Conservation (phyloP, 768 basidiomycete species). For the Amanita fuliginea region DNA sequence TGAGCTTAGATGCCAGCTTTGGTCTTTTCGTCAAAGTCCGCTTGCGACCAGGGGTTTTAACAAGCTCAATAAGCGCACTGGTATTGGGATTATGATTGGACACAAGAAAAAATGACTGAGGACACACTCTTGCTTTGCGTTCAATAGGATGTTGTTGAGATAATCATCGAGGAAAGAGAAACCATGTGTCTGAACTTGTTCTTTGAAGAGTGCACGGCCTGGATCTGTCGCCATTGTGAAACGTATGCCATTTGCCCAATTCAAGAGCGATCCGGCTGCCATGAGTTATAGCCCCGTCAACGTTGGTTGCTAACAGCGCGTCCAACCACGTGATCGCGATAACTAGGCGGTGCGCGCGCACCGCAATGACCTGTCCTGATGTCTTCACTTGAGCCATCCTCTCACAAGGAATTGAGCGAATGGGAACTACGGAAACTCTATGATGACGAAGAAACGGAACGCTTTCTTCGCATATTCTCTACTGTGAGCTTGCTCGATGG, state of each 20-base stretch:
- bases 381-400: background rate
- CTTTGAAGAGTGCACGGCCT: slow-evolving; percentile 57
- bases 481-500: slow-evolving; percentile 27
- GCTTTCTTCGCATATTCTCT: slow-evolving; percentile 52
- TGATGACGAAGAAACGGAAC: slow-evolving; percentile 53
- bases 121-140: slow-evolving; percentile 55
- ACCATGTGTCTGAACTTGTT: slow-evolving; percentile 65
- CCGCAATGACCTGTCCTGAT: background rate
- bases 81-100: background rate
- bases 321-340: slow-evolving; percentile 9
- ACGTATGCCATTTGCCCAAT: slow-evolving; percentile 62
- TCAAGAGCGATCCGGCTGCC: slow-evolving; percentile 42
- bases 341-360: background rate
- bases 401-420: slow-evolving; percentile 31
- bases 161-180: slow-evolving; percentile 76
- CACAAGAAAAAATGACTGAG: background rate
- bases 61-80: slow-evolving; percentile 67
- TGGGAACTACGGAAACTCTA: slow-evolving; percentile 44
- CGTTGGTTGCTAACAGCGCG: slow-evolving; percentile 6
- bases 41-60: slow-evolving; percentile 77
- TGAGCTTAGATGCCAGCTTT: slow-evolving; percentile 37
- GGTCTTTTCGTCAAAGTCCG: slow-evolving; percentile 42
- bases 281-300: slow-evolving; percentile 21
- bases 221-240: slow-evolving; percentile 63
- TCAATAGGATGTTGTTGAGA: slow-evolving; percentile 58